A percentile compares a stretch with the other conserved stretches of the same genome.
Conservation (phyloP, 306 rosid genomes). For the Mucuna pruriens region DNA sequence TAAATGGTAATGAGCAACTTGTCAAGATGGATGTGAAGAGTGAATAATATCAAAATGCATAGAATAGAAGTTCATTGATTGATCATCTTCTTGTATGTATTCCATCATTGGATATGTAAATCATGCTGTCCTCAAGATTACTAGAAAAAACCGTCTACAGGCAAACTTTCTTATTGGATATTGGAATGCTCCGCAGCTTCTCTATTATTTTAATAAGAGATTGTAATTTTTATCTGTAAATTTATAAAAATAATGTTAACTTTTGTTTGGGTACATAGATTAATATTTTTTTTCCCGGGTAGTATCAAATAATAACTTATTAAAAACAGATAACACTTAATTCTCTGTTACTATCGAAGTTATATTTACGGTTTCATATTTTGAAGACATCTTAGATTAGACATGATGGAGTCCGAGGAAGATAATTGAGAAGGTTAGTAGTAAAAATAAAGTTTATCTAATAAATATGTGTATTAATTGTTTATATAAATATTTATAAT, state of each 20-base stretch:
- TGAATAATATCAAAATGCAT: background rate
- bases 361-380: no score
- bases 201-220: background rate
- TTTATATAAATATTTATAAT: no score
- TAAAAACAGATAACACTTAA: no score
- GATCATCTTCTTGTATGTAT: conserved; percentile 9
- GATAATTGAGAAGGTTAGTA: no score
- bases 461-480: no score
- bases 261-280: background rate
- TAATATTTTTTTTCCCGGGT: background rate
- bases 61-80: conserved; percentile 7
- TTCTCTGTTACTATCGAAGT: no score
- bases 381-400: no score
- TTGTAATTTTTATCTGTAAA: background rate
- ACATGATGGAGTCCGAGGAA: no score
- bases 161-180: background rate
- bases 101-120: conserved; percentile 4
- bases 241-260: background rate
- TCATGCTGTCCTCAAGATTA: conserved; percentile 13
- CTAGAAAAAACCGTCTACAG: background rate
- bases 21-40: conserved; percentile 27
- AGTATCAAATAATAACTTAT: no score
- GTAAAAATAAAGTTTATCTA: no score
- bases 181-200: background rate
- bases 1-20: background rate